These are phyloP conservation scores for Sarocladiaceae sp. DNA, from an alignment of 2,329 filamentous ascomycete species.

Conservation along the genomic window DNA sequence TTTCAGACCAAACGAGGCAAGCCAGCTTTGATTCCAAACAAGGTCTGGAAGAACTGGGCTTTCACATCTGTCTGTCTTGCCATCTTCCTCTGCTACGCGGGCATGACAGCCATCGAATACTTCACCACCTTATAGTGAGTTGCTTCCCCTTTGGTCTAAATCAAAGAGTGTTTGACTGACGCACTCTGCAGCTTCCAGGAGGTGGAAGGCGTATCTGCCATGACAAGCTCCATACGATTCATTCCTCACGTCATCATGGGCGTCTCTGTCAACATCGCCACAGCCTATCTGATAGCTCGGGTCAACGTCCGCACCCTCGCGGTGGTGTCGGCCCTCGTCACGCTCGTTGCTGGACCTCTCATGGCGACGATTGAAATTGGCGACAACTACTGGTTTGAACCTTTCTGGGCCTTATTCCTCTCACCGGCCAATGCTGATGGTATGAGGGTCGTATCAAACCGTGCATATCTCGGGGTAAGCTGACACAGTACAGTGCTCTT, in stretches of 20 bases:
- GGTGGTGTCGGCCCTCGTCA: conserved; percentile 35
- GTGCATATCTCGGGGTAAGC: conserved; percentile 19
- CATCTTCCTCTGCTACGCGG: conserved; percentile 40
- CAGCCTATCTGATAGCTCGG: conserved; percentile 33
- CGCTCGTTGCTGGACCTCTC: conserved; percentile 40
- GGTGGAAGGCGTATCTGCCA: conserved; percentile 36
- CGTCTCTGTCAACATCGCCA: conserved; percentile 32
- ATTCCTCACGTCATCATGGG: conserved; percentile 40
- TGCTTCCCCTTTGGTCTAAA: not conserved
- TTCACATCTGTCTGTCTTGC: conserved; percentile 50
- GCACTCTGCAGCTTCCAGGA: conserved; percentile 36
- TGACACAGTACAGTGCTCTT: conserved; percentile 31
- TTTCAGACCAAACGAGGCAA: conserved; percentile 37
- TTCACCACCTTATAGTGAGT: conserved; percentile 41
- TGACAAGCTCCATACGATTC: conserved; percentile 41
- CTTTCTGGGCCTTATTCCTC: conserved; percentile 37
- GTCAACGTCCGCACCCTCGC: conserved; percentile 31
- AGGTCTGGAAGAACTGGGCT: conserved; percentile 47
- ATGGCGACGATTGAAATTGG: conserved; percentile 45
- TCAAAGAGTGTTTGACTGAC: conserved; percentile 10
- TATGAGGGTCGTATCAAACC: conserved; percentile 12
- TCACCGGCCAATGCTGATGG: conserved; percentile 37
- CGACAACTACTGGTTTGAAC: conserved; percentile 44
- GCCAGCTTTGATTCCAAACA: conserved; percentile 55
- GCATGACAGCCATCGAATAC: conserved; percentile 40